Base-by-base conservation (phyloP, 1,284 basidiomycete species). In the Irpex lacteus region DNA sequence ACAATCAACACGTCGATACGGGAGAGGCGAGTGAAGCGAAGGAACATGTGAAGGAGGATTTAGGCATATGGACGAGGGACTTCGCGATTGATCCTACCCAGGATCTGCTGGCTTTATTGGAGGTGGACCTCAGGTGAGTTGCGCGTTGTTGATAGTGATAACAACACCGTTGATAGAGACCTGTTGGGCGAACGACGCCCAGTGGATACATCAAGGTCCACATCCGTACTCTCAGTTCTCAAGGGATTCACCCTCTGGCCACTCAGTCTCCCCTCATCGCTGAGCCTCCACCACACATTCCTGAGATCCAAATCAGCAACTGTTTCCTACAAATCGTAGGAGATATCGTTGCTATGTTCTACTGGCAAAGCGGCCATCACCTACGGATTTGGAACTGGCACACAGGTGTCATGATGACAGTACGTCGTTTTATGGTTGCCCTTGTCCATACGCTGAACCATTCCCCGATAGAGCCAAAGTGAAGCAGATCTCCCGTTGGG, bases 21-120 rank as follows among this genome's bases (percentile, higher is more conserved):
- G 11, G 54, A 61, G 73, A 71, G 32, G 32, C 32, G 32, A 32
- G 32, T 0, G 65, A 60, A 7, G 69, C 65, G 11, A 15, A 32
- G 9, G 34, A 26, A 4, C 56, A 78, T 11, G 70, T 76, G 1
- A 68, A 74, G 19, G 72, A 79, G 0, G 78, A 84, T 52, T 50
- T 85, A 0, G 81, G 80, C 0, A 62, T 86, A 5, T 63, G 73
- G 9, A 76, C 80, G 49, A 75, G 82, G 50, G 86, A 88, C 69
- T 87, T 89, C 65, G 86, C 84, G 0, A 82, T 87, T n/a, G 87
- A 88, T 67, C 86, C 87, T 0, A 80, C 82, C 0, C 86, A 87
- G 69, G 85, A 88, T 68, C 68, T 89, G 56, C 75, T 89, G 50
- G 79, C 81, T 1, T 66, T 84, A 4, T 72, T 87, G 7, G 79